Conservation (phyloP, 768 basidiomycete species). For the Rubroboletus pulcherrimus region DNA sequence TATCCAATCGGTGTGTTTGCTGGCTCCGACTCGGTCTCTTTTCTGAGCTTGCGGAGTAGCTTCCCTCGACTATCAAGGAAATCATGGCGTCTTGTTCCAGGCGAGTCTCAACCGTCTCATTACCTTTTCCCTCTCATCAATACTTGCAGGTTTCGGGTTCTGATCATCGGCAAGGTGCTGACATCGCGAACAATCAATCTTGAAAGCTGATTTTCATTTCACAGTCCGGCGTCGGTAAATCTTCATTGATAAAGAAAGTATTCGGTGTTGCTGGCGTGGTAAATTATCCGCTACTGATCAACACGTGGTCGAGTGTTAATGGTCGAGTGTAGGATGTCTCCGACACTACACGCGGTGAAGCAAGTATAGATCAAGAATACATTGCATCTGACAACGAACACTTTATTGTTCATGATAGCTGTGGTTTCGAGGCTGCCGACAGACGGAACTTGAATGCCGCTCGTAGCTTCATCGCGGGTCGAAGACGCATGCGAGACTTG, state of each 20-base stretch:
- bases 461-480: not conserved
- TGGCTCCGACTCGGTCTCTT: no score
- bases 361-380: not conserved
- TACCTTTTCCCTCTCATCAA: not conserved
- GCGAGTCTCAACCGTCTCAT: not conserved
- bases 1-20: not conserved
- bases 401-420: constrained; percentile 5
- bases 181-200: not conserved
- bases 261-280: constrained; percentile 3
- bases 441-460: not conserved
- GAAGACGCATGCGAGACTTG: not conserved
- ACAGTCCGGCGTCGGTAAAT: not conserved
- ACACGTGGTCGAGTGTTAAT: not conserved
- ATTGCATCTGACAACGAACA: not conserved
- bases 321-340: not conserved
- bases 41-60: not conserved
- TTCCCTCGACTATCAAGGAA: not conserved
- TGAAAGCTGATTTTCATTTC: not conserved
- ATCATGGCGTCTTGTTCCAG: not conserved
- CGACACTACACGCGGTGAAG: not conserved
- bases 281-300: not conserved
- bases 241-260: constrained; percentile 1
- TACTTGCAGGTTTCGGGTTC: constrained; percentile 3
- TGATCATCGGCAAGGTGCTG: constrained; percentile 4
- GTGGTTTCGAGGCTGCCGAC: constrained; percentile 6